phyloP scores from a whole-genome alignment of 2,329 filamentous ascomycete genomes.

The Cadophora sp. region DNA sequence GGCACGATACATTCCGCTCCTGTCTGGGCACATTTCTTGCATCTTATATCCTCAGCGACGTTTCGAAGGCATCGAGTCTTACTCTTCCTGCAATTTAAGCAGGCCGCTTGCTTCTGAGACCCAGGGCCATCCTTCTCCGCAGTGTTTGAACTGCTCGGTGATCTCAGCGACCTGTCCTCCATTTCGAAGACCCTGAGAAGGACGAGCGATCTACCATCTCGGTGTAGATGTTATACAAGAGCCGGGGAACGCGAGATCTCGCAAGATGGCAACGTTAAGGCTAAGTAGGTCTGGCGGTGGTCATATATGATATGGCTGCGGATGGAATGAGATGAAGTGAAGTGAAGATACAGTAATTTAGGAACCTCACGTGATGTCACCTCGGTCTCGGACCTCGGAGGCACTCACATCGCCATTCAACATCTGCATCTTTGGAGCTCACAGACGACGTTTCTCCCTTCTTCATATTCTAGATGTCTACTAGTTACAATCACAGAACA shows the following conservation, averaged over 20 bases:
- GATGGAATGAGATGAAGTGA: background rate
- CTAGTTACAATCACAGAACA: no score
- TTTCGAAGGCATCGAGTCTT: constrained; percentile 72
- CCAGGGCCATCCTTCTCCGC: constrained; percentile 29
- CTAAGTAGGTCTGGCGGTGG: background rate
- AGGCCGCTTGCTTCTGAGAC: constrained; percentile 55
- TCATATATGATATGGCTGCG: background rate
- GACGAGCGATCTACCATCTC: constrained; percentile 9
- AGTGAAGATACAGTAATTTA: background rate
- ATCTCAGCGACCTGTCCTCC: constrained; percentile 33
- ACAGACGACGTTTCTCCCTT: no score
- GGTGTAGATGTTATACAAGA: constrained; percentile 6
- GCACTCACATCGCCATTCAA: no score
- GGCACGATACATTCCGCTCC: constrained; percentile 69
- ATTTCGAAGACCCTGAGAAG: constrained; percentile 24
- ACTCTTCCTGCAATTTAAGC: constrained; percentile 68
- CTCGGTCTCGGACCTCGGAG: background rate
- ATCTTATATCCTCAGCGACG: constrained; percentile 54
- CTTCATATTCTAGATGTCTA: no score
- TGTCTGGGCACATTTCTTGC: constrained; percentile 66
- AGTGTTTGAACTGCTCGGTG: constrained; percentile 37
- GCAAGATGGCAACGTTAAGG: background rate
- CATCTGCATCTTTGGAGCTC: no score
- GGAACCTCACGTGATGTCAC: background rate
- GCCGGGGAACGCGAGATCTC: no score